Evolutionary conservation across 1,284 basidiomycete genomes (phyloP).

Genomic region (Rhodotorula sp.): DNA sequence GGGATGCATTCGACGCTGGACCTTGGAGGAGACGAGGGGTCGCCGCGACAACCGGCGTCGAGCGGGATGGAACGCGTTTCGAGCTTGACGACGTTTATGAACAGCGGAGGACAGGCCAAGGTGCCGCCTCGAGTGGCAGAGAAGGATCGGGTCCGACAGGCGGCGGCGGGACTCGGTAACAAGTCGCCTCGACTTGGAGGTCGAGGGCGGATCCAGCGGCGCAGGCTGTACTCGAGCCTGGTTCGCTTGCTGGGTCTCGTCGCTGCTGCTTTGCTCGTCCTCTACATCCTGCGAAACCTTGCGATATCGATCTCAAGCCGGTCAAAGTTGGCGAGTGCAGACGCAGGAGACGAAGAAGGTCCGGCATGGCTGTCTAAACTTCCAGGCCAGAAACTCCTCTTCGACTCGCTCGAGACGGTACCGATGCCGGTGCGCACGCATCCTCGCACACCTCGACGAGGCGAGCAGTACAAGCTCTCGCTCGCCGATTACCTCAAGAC

Average conservation of each 20-base stretch:
- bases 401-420: conserved; percentile 21
- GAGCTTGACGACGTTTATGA: conserved; percentile 29
- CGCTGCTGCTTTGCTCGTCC: neutral
- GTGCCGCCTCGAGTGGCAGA: too few relatives aligned
- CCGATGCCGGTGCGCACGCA: conserved; percentile 21
- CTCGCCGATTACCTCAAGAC: conserved; percentile 28
- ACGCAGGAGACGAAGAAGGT: neutral
- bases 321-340: neutral
- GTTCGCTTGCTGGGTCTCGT: neutral
- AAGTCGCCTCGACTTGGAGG: neutral
- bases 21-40: conserved; percentile 2
- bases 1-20: conserved; percentile 2
- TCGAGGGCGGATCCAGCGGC: neutral
- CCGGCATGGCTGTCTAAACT: neutral
- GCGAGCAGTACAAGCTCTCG: neutral
- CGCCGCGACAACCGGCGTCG: neutral
- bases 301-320: neutral
- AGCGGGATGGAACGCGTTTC: conserved; percentile 17
- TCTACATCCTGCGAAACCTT: neutral
- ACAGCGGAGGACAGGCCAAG: neutral
- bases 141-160: neutral
- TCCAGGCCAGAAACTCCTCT: neutral
- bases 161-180: neutral
- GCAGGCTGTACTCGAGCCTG: conserved; percentile 7
- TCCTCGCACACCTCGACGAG: conserved; percentile 9